Conservation (phyloP, 495 filamentous ascomycete genomes). For the Amorphotheca resinae region DNA sequence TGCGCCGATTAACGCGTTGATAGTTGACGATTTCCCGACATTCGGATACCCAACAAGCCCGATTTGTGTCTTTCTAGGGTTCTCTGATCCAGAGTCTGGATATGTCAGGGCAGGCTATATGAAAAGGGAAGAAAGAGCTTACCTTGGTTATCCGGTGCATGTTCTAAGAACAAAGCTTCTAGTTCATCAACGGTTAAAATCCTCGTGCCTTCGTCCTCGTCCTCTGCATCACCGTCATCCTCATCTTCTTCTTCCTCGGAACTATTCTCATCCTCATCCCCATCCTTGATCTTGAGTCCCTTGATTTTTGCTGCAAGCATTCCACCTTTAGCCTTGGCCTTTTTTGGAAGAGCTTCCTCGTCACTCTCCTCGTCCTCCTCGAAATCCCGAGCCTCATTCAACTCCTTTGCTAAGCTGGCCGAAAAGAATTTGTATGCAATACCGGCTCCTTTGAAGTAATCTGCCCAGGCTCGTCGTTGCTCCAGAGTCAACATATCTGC, state of each 20-base stretch:
- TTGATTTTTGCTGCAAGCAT: slow-evolving; percentile 30
- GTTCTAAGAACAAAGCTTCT: slow-evolving; percentile 73
- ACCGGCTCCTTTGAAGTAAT: slow-evolving; percentile 67
- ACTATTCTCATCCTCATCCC: slow-evolving; percentile 17
- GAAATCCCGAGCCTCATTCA: slow-evolving; percentile 52
- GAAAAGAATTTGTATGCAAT: slow-evolving; percentile 96
- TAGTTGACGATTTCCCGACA: slow-evolving; percentile 97
- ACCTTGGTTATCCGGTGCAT: slow-evolving; percentile 49
- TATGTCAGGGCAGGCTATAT: slow-evolving; percentile 7
- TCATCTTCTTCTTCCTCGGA: slow-evolving; percentile 22
- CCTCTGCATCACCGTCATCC: slow-evolving; percentile 22
- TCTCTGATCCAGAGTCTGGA: slow-evolving; percentile 25
- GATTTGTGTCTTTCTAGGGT: slow-evolving; percentile 61
- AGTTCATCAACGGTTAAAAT: slow-evolving; percentile 89
- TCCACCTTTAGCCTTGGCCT: slow-evolving; percentile 22
- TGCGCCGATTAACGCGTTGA: slow-evolving; percentile 93
- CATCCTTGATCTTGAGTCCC: slow-evolving; percentile 18
- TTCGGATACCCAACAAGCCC: slow-evolving; percentile 98
- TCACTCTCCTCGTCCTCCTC: slow-evolving; percentile 31
- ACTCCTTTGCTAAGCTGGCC: slow-evolving; percentile 77
- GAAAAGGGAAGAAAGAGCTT: slow-evolving; percentile 8
- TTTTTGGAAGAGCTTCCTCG: slow-evolving; percentile 23
- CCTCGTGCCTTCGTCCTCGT: slow-evolving; percentile 49
- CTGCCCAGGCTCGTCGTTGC: slow-evolving; percentile 77
- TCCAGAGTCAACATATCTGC: slow-evolving; percentile 95